Percentiles rank a stretch among this genome's conserved stretches.
Evolutionary conservation across 164 flowering plant species (phyloP).

Genomic region (Hamamelis virginiana): DNA sequence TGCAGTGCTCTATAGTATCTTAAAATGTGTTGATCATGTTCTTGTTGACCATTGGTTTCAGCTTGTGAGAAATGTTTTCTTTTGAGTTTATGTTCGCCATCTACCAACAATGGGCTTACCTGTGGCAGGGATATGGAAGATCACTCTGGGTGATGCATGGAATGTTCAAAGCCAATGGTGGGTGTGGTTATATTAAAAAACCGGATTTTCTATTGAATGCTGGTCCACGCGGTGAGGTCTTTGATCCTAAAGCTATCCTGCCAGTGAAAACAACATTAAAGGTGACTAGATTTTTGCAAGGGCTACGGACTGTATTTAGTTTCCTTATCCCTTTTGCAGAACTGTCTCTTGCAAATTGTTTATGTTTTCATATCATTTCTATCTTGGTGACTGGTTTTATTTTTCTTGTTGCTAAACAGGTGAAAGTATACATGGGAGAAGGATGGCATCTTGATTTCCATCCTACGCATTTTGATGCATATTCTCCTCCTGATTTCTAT

Average conservation of each 20-base stretch:
- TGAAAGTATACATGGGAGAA: slow-evolving; percentile 71
- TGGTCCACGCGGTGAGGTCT: slow-evolving; percentile 38
- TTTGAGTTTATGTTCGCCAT: neutral
- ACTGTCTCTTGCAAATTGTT: slow-evolving; percentile 4
- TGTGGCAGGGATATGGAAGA: slow-evolving; percentile 60
- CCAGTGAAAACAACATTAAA: slow-evolving; percentile 53
- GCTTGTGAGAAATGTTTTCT: neutral
- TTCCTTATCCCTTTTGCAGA: neutral
- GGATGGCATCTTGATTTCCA: slow-evolving; percentile 66
- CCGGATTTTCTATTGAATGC: slow-evolving; percentile 48
- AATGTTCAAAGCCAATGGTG: slow-evolving; percentile 68
- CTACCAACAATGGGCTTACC: neutral
- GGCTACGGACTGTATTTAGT: neutral
- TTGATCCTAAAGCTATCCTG: slow-evolving; percentile 43
- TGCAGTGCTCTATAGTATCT: too few relatives aligned
- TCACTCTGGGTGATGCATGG: slow-evolving; percentile 79
- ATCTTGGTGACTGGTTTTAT: neutral
- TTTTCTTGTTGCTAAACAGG: slow-evolving; percentile 30
- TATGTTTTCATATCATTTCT: neutral
- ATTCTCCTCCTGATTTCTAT: slow-evolving; percentile 75
- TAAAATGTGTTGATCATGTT: neutral
- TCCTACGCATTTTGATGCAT: slow-evolving; percentile 61
- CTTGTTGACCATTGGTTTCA: neutral
- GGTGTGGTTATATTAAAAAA: slow-evolving; percentile 68
- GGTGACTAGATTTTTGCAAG: slow-evolving; percentile 29